A percentile compares a stretch with the other conserved stretches of the same genome.
These are phyloP conservation scores for Cicer chorassanicum DNA, from an alignment of 306 rosid genomes.

Conservation along the genomic window DNA sequence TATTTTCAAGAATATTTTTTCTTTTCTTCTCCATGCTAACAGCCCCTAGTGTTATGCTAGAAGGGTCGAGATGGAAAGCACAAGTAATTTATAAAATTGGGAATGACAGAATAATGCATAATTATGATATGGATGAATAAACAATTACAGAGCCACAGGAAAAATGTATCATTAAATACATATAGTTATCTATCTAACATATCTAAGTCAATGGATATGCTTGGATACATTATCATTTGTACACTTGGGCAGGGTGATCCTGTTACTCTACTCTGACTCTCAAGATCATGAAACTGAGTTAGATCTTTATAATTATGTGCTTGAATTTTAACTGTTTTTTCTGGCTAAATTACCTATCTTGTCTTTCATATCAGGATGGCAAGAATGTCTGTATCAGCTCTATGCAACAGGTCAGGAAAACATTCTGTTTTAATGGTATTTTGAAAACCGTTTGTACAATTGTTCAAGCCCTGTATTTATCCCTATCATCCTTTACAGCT, in stretches of 20 bases:
- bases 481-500: constrained; percentile 70
- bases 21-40: constrained; percentile 36
- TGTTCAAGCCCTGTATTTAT: constrained; percentile 41
- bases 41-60: constrained; percentile 22
- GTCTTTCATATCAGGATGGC: constrained; percentile 60
- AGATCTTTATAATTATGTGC: constrained; percentile 11
- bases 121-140: constrained; percentile 27
- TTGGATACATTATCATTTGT: constrained; percentile 33
- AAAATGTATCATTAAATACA: constrained; percentile 4
- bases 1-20: constrained; percentile 31
- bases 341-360: constrained; percentile 26
- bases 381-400: constrained; percentile 69
- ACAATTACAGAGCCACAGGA: neutral
- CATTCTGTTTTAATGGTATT: constrained; percentile 31
- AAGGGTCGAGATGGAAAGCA: constrained; percentile 16
- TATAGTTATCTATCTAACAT: neutral
- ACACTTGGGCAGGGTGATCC: constrained; percentile 21
- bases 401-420: constrained; percentile 82
- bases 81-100: constrained; percentile 13
- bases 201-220: constrained; percentile 28
- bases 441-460: constrained; percentile 1
- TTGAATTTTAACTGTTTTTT: constrained; percentile 18
- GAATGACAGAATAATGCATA: neutral
- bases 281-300: constrained; percentile 17
- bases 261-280: constrained; percentile 35